Evolutionary conservation across 495 filamentous ascomycete genomes (phyloP).

Genomic region (Talaromyces trachyspermus): DNA sequence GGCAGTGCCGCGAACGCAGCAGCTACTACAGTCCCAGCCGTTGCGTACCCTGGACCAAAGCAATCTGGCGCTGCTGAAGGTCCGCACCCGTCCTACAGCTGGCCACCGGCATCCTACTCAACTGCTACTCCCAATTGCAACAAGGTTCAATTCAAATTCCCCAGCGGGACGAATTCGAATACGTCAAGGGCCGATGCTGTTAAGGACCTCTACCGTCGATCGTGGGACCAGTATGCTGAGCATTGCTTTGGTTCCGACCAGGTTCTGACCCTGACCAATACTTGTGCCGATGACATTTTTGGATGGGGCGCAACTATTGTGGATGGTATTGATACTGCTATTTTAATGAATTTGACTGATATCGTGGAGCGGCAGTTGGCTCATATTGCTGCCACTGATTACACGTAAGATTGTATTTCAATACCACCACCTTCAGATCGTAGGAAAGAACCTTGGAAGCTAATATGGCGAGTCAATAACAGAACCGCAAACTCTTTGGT

Average conservation of each 20-base stretch:
- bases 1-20: too few species aligned
- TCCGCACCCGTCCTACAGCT: background rate
- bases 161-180: conserved; percentile 14
- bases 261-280: conserved; percentile 14
- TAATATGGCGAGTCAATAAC: background rate
- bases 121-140: conserved; percentile 6
- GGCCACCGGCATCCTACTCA: background rate
- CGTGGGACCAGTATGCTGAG: conserved; percentile 17
- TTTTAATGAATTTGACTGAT: conserved; percentile 19
- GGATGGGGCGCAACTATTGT: conserved; percentile 18
- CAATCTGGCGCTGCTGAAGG: background rate
- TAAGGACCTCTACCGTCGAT: conserved; percentile 15
- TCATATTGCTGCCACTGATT: conserved; percentile 16
- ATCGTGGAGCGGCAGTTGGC: conserved; percentile 17
- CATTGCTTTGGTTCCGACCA: conserved; percentile 16
- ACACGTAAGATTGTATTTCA: conserved; percentile 10
- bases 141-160: conserved; percentile 16
- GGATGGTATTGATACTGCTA: conserved; percentile 18
- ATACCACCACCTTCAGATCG: background rate
- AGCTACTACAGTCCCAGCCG: too few species aligned
- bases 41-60: background rate
- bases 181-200: conserved; percentile 16
- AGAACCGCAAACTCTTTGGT: conserved; percentile 14
- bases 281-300: conserved; percentile 14
- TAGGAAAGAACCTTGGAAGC: too few species aligned